These are phyloP conservation scores for Aurifilum marmelostoma DNA, from an alignment of 2,329 filamentous ascomycete genomes.

Conservation along the genomic window DNA sequence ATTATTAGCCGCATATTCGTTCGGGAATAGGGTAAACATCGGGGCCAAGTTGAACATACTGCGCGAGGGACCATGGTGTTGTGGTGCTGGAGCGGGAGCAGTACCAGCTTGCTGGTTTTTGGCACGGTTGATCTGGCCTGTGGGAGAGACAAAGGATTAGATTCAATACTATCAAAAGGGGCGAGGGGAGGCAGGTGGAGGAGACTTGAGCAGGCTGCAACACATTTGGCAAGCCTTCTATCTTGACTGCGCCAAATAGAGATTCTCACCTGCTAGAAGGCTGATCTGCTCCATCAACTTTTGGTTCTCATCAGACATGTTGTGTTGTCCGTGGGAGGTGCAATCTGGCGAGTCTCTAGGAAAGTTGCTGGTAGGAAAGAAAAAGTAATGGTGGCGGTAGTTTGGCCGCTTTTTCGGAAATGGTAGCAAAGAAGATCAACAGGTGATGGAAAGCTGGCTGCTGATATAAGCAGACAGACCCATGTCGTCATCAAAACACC, in stretches of 20 bases:
- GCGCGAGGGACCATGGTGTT: slow-evolving; percentile 38
- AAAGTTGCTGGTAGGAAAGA: not conserved
- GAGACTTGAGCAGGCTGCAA: not conserved
- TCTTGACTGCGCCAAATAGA: not conserved
- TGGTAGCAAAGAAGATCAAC: not conserved
- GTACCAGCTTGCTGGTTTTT: slow-evolving; percentile 64
- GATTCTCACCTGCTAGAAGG: slow-evolving; percentile 50
- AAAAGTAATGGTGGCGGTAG: not conserved
- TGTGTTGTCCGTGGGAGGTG: not conserved
- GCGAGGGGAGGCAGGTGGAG: slow-evolving; percentile 16
- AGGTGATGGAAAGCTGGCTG: not conserved
- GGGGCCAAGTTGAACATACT: slow-evolving; percentile 39
- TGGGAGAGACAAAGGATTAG: not conserved
- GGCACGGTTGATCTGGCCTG: slow-evolving; percentile 80
- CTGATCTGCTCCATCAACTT: slow-evolving; percentile 59
- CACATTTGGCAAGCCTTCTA: not conserved
- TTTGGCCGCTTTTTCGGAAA: not conserved
- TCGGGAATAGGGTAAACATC: not conserved
- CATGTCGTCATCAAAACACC: not conserved
- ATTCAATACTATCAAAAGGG: too few species aligned
- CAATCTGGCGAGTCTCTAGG: not conserved
- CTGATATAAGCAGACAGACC: not conserved
- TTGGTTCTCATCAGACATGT: slow-evolving; percentile 53
- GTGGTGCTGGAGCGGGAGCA: slow-evolving; percentile 35
- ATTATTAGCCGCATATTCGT: slow-evolving; percentile 10